Evolutionary conservation across 495 filamentous ascomycete species (phyloP).

Genomic region (Neurospora sp.): DNA sequence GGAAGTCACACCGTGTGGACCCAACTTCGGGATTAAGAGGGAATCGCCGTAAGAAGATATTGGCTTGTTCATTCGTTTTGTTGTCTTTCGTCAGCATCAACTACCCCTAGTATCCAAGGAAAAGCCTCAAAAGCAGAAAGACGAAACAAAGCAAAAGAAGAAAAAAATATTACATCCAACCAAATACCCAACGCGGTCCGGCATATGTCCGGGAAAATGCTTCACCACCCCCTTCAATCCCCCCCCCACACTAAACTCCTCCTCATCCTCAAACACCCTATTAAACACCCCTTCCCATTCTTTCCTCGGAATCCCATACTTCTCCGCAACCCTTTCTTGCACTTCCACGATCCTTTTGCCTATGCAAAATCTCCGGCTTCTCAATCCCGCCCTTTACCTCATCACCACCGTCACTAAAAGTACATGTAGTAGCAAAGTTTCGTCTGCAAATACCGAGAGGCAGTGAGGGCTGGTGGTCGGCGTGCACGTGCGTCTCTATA

Average conservation of each 20-base stretch:
- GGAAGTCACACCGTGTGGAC: constrained; percentile 51
- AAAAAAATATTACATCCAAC: constrained; percentile 32
- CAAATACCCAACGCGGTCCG: constrained; percentile 50
- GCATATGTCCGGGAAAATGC: constrained; percentile 52
- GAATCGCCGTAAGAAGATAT: constrained; percentile 55
- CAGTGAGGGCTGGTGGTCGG: constrained; percentile 46
- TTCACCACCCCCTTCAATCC: constrained; percentile 36
- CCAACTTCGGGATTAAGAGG: constrained; percentile 48
- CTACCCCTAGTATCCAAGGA: not conserved
- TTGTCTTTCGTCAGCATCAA: not conserved
- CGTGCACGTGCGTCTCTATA: constrained; percentile 55
- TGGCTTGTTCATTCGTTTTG: constrained; percentile 13
- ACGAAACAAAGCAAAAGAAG: not conserved
- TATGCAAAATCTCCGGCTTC: constrained; percentile 36
- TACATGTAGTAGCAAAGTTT: too few species aligned
- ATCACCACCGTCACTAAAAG: too few species aligned
- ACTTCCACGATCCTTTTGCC: constrained; percentile 44
- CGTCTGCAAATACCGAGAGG: constrained; percentile 43
- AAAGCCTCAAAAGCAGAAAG: not conserved
- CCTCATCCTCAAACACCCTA: constrained; percentile 42
- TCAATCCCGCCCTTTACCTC: too few species aligned
- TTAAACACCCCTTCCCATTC: constrained; percentile 42
- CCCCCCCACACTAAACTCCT: constrained; percentile 38
- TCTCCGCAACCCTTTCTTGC: constrained; percentile 36
- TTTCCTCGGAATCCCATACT: constrained; percentile 32